These are phyloP conservation scores for Plasmodium fragile DNA, from an alignment of 169 alveolate genomes.

Conservation along the genomic window DNA sequence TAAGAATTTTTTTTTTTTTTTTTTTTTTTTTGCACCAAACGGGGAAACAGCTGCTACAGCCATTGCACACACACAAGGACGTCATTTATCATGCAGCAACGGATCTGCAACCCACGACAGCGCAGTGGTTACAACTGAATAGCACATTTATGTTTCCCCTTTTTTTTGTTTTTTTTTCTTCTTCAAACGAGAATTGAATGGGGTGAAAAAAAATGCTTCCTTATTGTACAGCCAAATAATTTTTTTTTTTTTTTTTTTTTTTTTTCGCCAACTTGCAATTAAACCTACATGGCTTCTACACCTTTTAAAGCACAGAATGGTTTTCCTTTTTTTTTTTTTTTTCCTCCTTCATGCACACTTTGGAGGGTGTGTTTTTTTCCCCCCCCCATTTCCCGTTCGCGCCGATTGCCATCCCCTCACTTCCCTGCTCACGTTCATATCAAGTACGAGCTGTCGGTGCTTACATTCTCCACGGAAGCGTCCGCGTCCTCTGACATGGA, in stretches of 20 bases:
- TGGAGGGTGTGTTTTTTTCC: not conserved
- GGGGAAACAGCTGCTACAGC: not conserved
- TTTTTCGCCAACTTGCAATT: not conserved
- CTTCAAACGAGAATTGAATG: not conserved
- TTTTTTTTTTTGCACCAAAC: not conserved
- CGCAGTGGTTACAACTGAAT: not conserved
- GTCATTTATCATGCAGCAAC: not conserved
- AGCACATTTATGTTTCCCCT: not conserved
- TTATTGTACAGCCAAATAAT: not conserved
- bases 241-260: slow-evolving; percentile 44
- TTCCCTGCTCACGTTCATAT: not conserved
- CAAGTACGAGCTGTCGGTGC: slow-evolving; percentile 51
- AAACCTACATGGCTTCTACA: not conserved
- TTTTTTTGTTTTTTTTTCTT: not conserved
- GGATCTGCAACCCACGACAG: not conserved
- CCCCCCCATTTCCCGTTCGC: not conserved
- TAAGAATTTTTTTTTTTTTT: not conserved
- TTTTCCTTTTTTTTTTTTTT: not conserved
- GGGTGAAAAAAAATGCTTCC: not conserved
- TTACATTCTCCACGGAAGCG: slow-evolving; percentile 46
- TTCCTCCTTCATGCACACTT: not conserved
- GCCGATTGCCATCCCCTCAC: not conserved
- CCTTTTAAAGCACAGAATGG: not conserved
- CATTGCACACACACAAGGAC: not conserved
- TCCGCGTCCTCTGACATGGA: slow-evolving; percentile 42